A percentile compares a stretch with the other conserved stretches of the same genome.
Evolutionary conservation across 495 filamentous ascomycete genomes (phyloP).

Genomic region (Aspergillus affinis): DNA sequence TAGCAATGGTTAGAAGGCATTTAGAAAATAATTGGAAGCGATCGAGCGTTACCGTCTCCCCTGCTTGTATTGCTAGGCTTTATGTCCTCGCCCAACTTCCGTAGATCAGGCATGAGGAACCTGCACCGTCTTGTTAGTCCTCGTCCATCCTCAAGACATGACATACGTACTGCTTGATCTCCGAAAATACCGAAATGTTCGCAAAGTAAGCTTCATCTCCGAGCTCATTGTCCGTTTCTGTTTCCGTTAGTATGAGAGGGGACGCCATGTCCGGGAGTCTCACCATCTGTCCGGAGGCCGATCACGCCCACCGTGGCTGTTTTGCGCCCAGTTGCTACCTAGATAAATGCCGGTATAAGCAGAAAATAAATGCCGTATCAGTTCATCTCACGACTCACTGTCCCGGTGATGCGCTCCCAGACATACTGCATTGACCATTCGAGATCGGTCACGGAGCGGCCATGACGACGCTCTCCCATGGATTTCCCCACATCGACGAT

Average conservation of each 20-base stretch:
- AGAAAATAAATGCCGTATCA: neutral
- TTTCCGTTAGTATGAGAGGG: constrained; percentile 14
- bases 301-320: constrained; percentile 78
- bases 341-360: constrained; percentile 7
- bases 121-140: constrained; percentile 26
- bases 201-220: constrained; percentile 64
- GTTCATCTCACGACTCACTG: constrained; percentile 45
- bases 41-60: constrained; percentile 63
- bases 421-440: constrained; percentile 91
- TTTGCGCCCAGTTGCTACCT: constrained; percentile 80
- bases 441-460: constrained; percentile 76
- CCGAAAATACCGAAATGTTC: constrained; percentile 72
- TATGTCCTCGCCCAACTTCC: constrained; percentile 59
- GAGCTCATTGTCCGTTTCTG: constrained; percentile 69
- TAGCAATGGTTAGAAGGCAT: constrained; percentile 26
- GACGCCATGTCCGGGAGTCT: constrained; percentile 2
- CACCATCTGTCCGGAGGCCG: constrained; percentile 75
- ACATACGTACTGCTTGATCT: constrained; percentile 60
- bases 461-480: constrained; percentile 74
- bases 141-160: neutral
- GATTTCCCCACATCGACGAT: constrained; percentile 83
- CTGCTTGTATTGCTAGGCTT: constrained; percentile 64
- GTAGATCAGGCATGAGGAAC: constrained; percentile 69
- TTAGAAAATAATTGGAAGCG: neutral
- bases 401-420: constrained; percentile 91